These are phyloP conservation scores for Postia placenta DNA, from an alignment of 768 basidiomycete genomes.

Conservation along the genomic window DNA sequence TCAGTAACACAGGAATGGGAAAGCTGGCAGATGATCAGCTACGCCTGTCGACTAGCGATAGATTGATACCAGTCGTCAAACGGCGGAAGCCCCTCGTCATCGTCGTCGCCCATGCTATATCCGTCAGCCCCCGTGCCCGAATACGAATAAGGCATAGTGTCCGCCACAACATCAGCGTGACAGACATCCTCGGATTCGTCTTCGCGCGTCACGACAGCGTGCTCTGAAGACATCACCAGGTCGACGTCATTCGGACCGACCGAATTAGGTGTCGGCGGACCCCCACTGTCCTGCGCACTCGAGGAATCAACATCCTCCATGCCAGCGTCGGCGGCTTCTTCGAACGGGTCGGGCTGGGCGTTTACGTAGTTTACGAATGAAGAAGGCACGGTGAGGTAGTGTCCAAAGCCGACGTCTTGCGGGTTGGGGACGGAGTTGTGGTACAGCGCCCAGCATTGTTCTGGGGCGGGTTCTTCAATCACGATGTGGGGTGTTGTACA, in stretches of 20 bases:
- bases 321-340: background rate
- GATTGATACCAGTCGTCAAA: constrained; percentile 19
- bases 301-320: background rate
- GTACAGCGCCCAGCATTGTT: constrained; percentile 6
- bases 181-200: constrained; percentile 1
- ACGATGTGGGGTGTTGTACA: constrained; percentile 17
- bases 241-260: background rate
- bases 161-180: background rate
- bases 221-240: background rate
- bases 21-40: too few relatives aligned
- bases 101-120: too few relatives aligned
- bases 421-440: constrained; percentile 5
- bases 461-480: constrained; percentile 13
- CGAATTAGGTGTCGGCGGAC: background rate
- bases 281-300: background rate
- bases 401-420: constrained; percentile 11
- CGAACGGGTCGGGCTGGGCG: background rate
- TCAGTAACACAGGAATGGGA: background rate
- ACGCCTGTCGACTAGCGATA: constrained; percentile 10
- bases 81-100: constrained; percentile 17
- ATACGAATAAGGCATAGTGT: background rate
- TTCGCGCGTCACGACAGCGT: background rate
- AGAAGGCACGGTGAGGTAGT: constrained; percentile 11
- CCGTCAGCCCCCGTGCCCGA: too few relatives aligned
- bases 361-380: constrained; percentile 6